Evolutionary conservation across 1,284 basidiomycete species (phyloP).

Genomic region (Agaricales sp.): DNA sequence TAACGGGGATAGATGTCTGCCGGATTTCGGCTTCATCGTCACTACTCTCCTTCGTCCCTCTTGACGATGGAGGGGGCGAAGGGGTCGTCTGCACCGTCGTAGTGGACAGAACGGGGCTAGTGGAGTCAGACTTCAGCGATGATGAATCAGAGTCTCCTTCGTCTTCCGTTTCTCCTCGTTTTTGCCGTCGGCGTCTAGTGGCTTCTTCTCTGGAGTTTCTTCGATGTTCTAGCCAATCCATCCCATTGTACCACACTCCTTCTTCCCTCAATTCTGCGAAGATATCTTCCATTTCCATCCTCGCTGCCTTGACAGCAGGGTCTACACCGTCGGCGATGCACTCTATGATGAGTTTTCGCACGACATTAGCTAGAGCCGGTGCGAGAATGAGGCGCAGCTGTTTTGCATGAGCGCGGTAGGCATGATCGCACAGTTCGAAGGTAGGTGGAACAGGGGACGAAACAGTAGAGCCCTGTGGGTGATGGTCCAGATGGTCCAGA

Average conservation of each 20-base stretch:
- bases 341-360: constrained; percentile 52
- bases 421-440: constrained; percentile 44
- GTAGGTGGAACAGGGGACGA: constrained; percentile 42
- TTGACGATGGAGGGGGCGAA: constrained; percentile 47
- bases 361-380: constrained; percentile 57
- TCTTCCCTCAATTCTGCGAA: constrained; percentile 39
- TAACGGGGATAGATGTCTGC: constrained; percentile 31
- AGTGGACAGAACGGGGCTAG: constrained; percentile 67
- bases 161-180: constrained; percentile 17
- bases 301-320: constrained; percentile 34
- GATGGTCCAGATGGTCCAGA: constrained; percentile 25
- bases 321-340: constrained; percentile 31
- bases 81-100: constrained; percentile 66
- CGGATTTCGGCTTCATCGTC: constrained; percentile 21
- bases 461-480: constrained; percentile 38
- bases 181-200: constrained; percentile 17
- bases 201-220: constrained; percentile 25
- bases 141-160: constrained; percentile 33
- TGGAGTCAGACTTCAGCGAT: constrained; percentile 41
- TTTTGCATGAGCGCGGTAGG: constrained; percentile 42
- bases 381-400: constrained; percentile 47
- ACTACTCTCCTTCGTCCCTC: constrained; percentile 14
- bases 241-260: constrained; percentile 55
- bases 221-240: constrained; percentile 48
- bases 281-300: constrained; percentile 54